phyloP scores from a whole-genome alignment of 139 green algal species.

The Chlamydomonas sp. region DNA sequence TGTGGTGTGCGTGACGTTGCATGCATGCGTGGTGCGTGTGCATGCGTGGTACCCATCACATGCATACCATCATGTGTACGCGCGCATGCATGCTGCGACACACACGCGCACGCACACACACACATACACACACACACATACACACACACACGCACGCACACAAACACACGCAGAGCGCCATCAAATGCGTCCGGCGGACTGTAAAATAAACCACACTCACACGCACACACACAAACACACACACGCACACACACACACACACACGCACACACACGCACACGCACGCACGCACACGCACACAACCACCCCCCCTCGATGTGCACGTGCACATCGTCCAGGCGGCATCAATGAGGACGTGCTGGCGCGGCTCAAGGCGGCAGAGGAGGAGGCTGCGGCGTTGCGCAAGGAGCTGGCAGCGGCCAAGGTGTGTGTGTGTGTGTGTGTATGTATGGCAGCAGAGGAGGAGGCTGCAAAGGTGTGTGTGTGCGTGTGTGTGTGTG shows the following conservation, averaged over 20 bases:
- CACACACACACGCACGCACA: not conserved
- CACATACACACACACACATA: not conserved
- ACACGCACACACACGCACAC: not conserved
- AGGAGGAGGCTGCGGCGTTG: conserved; percentile 44
- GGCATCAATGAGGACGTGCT: conserved; percentile 46
- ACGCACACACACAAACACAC: too few relatives aligned
- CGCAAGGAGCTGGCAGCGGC: conserved; percentile 30
- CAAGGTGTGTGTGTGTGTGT: too few relatives aligned
- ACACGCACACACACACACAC: conserved; percentile 1
- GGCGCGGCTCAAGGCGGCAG: conserved; percentile 35
- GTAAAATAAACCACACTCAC: too few relatives aligned
- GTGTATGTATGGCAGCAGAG: too few relatives aligned
- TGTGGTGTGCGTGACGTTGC: not conserved
- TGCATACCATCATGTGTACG: not conserved
- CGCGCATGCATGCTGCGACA: not conserved
- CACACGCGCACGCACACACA: not conserved
- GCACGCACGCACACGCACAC: not conserved
- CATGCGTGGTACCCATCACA: too few relatives aligned
- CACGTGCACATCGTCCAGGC: too few relatives aligned
- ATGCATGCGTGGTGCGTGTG: too few relatives aligned
- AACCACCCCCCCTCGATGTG: not conserved
- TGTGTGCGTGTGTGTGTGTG: too few relatives aligned
- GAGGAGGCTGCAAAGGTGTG: too few relatives aligned
- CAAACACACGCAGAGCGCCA: too few relatives aligned
- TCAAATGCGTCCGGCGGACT: too few relatives aligned